phyloP scores from a whole-genome alignment of 306 rosid species.

The Ochetophila trinervis region DNA sequence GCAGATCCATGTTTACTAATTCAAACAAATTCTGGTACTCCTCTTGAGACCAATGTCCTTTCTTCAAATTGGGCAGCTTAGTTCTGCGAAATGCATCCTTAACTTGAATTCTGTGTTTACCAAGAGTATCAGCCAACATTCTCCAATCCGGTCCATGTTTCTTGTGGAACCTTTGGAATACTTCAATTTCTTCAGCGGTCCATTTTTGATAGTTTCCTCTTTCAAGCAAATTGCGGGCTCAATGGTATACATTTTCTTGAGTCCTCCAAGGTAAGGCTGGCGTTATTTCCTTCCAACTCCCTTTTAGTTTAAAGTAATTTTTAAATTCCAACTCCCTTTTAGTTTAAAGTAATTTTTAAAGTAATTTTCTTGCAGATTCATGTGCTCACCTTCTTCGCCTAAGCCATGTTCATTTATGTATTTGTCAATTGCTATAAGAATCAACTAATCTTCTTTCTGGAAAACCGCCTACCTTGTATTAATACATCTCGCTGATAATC shows the following conservation, averaged over 20 bases:
- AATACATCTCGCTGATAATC: slow-evolving; percentile 12
- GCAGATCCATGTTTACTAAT: slow-evolving; percentile 72
- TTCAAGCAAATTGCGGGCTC: slow-evolving; percentile 65
- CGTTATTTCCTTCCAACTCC: slow-evolving; percentile 68
- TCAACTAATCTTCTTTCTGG: slow-evolving; percentile 61
- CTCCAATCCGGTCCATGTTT: slow-evolving; percentile 68
- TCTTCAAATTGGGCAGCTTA: slow-evolving; percentile 32
- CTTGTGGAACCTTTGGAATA: slow-evolving; percentile 28
- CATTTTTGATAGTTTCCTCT: slow-evolving; percentile 40
- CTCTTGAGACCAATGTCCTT: slow-evolving; percentile 62
- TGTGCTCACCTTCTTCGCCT: slow-evolving; percentile 62
- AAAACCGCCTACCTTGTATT: slow-evolving; percentile 54
- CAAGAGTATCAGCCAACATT: slow-evolving; percentile 46
- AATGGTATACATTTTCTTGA: slow-evolving; percentile 13
- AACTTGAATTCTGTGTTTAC: slow-evolving; percentile 59
- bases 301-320: slow-evolving; percentile 23
- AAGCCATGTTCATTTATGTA: slow-evolving; percentile 48
- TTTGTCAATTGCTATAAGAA: slow-evolving; percentile 43
- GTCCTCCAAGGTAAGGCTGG: slow-evolving; percentile 62
- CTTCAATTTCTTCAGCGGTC: slow-evolving; percentile 55
- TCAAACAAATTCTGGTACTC: slow-evolving; percentile 70
- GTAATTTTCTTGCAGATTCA: slow-evolving; percentile 53
- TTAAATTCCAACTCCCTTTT: slow-evolving; percentile 55
- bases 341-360: slow-evolving; percentile 12
- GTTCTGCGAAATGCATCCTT: slow-evolving; percentile 75